phyloP scores from a whole-genome alignment of 1,284 basidiomycete genomes.

The Amylostereum chailletii region DNA sequence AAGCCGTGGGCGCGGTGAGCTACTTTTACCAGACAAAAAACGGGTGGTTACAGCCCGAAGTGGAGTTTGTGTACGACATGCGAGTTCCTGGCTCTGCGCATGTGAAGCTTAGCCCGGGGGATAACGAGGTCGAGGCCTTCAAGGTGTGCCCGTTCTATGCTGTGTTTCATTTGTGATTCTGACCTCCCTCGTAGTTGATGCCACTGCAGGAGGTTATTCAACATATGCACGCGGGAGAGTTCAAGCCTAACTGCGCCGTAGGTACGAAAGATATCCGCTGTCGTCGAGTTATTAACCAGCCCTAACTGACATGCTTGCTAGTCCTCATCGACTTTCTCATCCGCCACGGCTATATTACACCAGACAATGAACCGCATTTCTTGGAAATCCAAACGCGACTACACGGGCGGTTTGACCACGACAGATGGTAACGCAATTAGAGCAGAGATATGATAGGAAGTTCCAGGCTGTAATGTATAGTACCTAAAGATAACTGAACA shows the following conservation, averaged over 20 bases:
- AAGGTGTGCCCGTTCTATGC: conserved; percentile 38
- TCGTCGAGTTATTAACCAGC: background rate
- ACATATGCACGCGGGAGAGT: conserved; percentile 56
- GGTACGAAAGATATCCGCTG: conserved; percentile 30
- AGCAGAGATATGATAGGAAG: too few relatives aligned
- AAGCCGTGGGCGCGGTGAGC: conserved; percentile 52
- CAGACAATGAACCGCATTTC: conserved; percentile 71
- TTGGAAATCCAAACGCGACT: conserved; percentile 65
- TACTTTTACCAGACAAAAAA: conserved; percentile 64
- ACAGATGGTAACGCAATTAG: conserved; percentile 35
- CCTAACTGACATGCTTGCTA: conserved; percentile 17
- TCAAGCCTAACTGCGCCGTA: conserved; percentile 83
- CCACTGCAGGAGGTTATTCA: conserved; percentile 42
- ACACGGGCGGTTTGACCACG: conserved; percentile 59
- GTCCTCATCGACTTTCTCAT: conserved; percentile 84
- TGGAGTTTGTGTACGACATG: conserved; percentile 83
- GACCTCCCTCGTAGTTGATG: conserved; percentile 38
- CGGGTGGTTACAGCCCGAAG: conserved; percentile 82
- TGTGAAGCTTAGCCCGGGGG: conserved; percentile 67
- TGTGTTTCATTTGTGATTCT: background rate
- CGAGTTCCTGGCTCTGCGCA: conserved; percentile 43
- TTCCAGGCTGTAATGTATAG: too few relatives aligned
- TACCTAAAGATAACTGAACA: too few relatives aligned
- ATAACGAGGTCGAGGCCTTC: conserved; percentile 92
- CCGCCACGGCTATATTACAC: conserved; percentile 66